Percentiles rank a stretch among this genome's conserved stretches.
phyloP scores from a whole-genome alignment of 1,284 basidiomycete genomes.

The Leccinum pachyderme region DNA sequence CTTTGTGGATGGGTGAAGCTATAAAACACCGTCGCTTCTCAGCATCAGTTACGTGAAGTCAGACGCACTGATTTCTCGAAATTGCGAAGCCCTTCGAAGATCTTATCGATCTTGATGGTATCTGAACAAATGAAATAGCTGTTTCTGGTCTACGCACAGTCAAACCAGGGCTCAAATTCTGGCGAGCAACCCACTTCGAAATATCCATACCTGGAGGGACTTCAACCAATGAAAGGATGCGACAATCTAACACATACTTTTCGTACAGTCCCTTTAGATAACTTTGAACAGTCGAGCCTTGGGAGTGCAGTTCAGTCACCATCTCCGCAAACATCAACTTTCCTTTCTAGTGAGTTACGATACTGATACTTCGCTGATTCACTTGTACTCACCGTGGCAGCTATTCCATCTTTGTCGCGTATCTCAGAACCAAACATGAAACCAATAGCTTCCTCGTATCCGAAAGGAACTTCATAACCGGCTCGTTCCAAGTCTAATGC shows the following conservation, averaged over 20 bases:
- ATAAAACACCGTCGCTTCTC: constrained; percentile 5
- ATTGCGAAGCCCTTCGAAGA: constrained; percentile 65
- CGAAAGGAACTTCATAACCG: constrained; percentile 76
- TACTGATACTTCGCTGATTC: background rate
- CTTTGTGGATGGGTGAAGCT: constrained; percentile 16
- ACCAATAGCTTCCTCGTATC: constrained; percentile 87
- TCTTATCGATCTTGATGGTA: constrained; percentile 56
- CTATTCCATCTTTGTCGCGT: constrained; percentile 83
- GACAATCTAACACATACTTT: constrained; percentile 41
- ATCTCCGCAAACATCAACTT: constrained; percentile 71
- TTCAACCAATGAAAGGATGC: constrained; percentile 2
- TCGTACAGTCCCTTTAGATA: constrained; percentile 67
- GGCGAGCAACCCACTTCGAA: constrained; percentile 13
- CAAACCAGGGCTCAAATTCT: background rate
- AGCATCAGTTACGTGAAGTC: background rate
- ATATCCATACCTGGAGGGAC: constrained; percentile 50
- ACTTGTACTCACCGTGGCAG: constrained; percentile 55
- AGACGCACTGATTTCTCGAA: constrained; percentile 43
- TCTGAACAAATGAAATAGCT: constrained; percentile 78
- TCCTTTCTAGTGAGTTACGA: background rate
- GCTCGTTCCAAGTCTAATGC: constrained; percentile 60
- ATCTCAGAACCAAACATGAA: constrained; percentile 79
- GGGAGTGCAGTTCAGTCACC: constrained; percentile 45
- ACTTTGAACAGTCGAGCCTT: constrained; percentile 52
- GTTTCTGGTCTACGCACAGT: constrained; percentile 62